These are phyloP conservation scores for Pyricularia sp. DNA, from an alignment of 2,329 filamentous ascomycete genomes.

Conservation along the genomic window DNA sequence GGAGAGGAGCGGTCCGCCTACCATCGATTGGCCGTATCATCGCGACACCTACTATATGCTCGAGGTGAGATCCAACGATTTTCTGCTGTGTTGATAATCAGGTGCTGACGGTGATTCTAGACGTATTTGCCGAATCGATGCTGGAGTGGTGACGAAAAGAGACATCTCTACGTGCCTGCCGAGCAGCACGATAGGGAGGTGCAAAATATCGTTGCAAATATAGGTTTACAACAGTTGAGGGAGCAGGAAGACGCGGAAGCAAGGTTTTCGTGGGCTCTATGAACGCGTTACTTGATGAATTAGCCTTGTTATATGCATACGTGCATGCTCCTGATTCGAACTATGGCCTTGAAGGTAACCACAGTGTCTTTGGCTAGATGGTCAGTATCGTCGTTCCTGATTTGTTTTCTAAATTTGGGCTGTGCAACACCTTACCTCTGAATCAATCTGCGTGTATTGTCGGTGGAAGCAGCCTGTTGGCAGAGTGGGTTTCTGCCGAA, in stretches of 20 bases:
- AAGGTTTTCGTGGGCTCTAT: background rate
- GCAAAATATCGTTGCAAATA: background rate
- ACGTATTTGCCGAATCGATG: slow-evolving; percentile 46
- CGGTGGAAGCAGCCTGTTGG: no score
- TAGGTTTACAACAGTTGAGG: background rate
- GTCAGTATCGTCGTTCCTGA: no score
- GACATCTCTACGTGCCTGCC: slow-evolving; percentile 39
- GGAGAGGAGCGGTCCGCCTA: slow-evolving; percentile 37
- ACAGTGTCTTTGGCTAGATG: background rate
- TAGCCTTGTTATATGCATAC: background rate
- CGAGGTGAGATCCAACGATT: slow-evolving; percentile 17
- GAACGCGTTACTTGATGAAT: background rate
- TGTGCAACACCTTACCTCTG: no score
- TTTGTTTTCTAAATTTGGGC: no score
- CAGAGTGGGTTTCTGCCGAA: no score
- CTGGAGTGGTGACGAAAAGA: slow-evolving; percentile 34
- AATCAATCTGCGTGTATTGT: no score
- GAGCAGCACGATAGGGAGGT: slow-evolving; percentile 29
- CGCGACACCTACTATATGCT: slow-evolving; percentile 51
- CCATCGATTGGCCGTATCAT: slow-evolving; percentile 42
- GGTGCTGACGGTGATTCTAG: background rate
- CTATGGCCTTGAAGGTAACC: background rate
- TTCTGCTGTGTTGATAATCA: no score
- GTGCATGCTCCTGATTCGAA: background rate
- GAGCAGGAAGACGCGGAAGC: background rate